Base-by-base conservation (phyloP, 129 eudicot genomes). In the Pulicaria dysenterica region DNA sequence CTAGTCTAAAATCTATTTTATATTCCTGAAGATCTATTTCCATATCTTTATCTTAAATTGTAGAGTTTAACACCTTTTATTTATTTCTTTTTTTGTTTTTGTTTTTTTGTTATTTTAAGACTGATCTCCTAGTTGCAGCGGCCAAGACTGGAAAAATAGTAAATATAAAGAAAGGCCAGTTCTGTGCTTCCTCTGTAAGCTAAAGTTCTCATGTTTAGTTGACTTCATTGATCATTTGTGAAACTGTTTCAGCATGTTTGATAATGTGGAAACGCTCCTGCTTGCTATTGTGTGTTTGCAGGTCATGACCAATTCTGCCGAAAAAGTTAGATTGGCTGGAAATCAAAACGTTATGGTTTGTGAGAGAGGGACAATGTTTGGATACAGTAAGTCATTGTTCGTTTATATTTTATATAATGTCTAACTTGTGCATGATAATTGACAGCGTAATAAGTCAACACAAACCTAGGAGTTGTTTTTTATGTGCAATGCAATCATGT, bases 351-450 rank as follows among this genome's bases (percentile, higher is more conserved):
- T 94, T 19, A 94, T 90, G 96, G 96, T 94, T 55, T 94, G 99
- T 80, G 99, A 94, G 74, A 86, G 99, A 88, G 99, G 99, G 68
- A 94, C 97, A 69, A 94, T 94, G 99, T 94, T 94, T 79, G 97
- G 99, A 67, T 94, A 94, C 77, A 90, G 96, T 92, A 83, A 89
- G 91, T 83, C n/a, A n/a, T n/a, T 42, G 31, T 3, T 64, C 63
- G 36, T 37, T 4, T 43, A 10, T 17, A 0, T 48, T 11, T 41
- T 50, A n/a, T n/a, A n/a, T n/a, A n/a, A n/a, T n/a, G 14, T 57
- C 24, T 31, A 39, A 40, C 37, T 39, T 48, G 51, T 79, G 69
- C 69, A 64, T 19, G 46, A 16, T 10, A 74, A 19, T 17, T 5
- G 31, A 55, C 17, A 16, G 10, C 41, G 16, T 12, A 47, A 65